Base-by-base conservation (phyloP, 352 stramenopile genomes). In the Pythium scleroteichum region DNA sequence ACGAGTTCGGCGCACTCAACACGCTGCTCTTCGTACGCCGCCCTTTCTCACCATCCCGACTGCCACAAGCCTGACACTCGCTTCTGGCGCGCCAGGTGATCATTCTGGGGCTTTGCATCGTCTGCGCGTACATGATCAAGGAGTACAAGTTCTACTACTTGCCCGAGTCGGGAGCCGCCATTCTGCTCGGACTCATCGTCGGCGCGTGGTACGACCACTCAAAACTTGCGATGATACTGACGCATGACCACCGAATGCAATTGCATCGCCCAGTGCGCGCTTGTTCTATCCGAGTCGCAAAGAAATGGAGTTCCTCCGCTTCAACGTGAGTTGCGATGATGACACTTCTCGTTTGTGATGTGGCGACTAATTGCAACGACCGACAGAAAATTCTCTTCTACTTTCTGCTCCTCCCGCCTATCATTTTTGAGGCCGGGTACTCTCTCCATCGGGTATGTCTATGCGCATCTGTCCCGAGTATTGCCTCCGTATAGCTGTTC, bases 341-440 rank as follows among this genome's bases (percentile, higher is more conserved):
- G 29, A n/a, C 8, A 64, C 20, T 48, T 6, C 40, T n/a, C 50
- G 6, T 46, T 35, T 40, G 52, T 56, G 27, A 23, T 39, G 39
- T 44, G 1, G 20, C 20, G 22, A 40, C 61, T 33, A 78, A 85
- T 22, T 79, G 94, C 35, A 13, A n/a, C 45, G 17, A 17, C 13
- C 22, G 9, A n/a, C 52, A 90, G 78, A 88, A 88, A 82, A 64
- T 90, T 64, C 65, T 98, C 16, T 99, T 99, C 67, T 99, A 98
- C 75, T 99, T 99, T 64, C 64, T 98, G 20, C 71, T 99, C 46
- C 73, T 99, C 40, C 96, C 96, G 19, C 95, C 95, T 7, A 99
- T 99, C 57, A 99, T 99, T 59, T 99, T 99, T 65, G 96, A 99
- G 76, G 96, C 95, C 0, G 95, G 96, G 0, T 98, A 98, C 69